A percentile compares a stretch with the other conserved stretches of the same genome.
These are phyloP conservation scores for Hypoxylon sp. DNA, from an alignment of 2,329 filamentous ascomycete species.

Conservation along the genomic window DNA sequence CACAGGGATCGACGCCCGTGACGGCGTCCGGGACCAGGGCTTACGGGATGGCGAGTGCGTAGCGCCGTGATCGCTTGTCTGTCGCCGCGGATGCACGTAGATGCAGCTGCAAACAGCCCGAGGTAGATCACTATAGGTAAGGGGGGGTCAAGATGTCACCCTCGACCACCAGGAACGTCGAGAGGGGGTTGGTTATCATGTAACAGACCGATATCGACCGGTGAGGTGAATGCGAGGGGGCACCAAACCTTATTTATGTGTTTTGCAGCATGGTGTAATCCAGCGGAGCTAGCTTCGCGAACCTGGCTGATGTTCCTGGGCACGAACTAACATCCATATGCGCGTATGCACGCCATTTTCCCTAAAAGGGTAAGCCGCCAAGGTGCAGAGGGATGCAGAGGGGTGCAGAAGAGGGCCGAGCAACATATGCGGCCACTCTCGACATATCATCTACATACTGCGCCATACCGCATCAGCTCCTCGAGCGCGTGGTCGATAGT, in stretches of 20 bases:
- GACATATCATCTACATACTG: constrained; percentile 45
- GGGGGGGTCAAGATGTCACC: constrained; percentile 29
- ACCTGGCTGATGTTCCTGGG: constrained; percentile 44
- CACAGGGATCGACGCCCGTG: constrained; percentile 50
- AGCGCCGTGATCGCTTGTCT: constrained; percentile 45
- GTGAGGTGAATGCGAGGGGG: constrained; percentile 34
- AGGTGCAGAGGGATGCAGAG: constrained; percentile 33
- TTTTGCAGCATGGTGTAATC: constrained; percentile 28
- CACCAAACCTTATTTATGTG: constrained; percentile 44
- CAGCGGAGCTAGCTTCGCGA: constrained; percentile 38
- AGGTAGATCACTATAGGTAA: constrained; percentile 48
- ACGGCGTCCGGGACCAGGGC: constrained; percentile 37
- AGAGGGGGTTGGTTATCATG: constrained; percentile 24
- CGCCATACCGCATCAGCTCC: constrained; percentile 37
- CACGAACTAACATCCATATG: constrained; percentile 30
- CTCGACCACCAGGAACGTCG: constrained; percentile 35
- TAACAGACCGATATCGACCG: constrained; percentile 39
- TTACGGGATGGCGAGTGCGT: constrained; percentile 36
- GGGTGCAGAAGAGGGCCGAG: constrained; percentile 37
- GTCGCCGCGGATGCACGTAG: constrained; percentile 49
- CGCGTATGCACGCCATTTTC: constrained; percentile 47
- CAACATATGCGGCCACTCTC: constrained; percentile 40
- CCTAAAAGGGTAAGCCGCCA: constrained; percentile 51
- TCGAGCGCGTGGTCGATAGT: constrained; percentile 42
- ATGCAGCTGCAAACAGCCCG: constrained; percentile 50